Base-by-base conservation (phyloP, 768 basidiomycete genomes). In the Krasilnikovozyma curviuscula region DNA sequence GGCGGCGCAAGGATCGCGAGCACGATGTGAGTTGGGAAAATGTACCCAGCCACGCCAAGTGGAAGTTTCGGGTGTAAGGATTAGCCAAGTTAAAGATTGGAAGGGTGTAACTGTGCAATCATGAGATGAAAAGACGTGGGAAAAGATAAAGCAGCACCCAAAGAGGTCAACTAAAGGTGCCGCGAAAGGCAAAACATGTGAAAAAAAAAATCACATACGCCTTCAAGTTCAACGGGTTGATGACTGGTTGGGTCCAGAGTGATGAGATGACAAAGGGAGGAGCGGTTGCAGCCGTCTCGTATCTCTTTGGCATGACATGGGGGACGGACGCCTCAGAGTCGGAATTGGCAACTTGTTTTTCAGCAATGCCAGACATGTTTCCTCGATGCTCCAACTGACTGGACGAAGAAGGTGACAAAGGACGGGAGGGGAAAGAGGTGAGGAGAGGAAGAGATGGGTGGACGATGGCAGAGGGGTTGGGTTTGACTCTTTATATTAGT, bases 141-240 rank as follows among this genome's bases (percentile, higher is more conserved):
- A 10, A 29, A 31, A 29, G 32, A 40, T 12, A 24, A n/a, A 21
- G 33, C n/a, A n/a, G n/a, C n/a, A n/a, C n/a, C n/a, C n/a, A n/a
- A n/a, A n/a, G n/a, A 19, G 18, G 23, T n/a, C n/a, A n/a, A n/a
- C n/a, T n/a, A n/a, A 13, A 14, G 38, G 38, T 9, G 32, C 12
- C n/a, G 23, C 38, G 23, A 13, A 38, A 19, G 44, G 19, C 30
- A 57, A 19, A 41, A 18, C 56, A 65, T 21, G 46, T 65, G 59
- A 74, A 64, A 57, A 73, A 73, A 40, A 75, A 73, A 28, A 68
- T 67, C 50, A 72, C 74, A 42, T 68, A 68, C 46, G 68, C 69
- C 54, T 75, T 76, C 25, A 68, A 57, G 56, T 74, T 76, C 54
- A 68, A 54, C 0, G 71, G 71, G 57, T 75, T 74, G 45, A 75